Percentiles rank a stretch among this genome's conserved stretches.
Evolutionary conservation across 768 basidiomycete genomes (phyloP).

Genomic region (Tremella mesenterica): DNA sequence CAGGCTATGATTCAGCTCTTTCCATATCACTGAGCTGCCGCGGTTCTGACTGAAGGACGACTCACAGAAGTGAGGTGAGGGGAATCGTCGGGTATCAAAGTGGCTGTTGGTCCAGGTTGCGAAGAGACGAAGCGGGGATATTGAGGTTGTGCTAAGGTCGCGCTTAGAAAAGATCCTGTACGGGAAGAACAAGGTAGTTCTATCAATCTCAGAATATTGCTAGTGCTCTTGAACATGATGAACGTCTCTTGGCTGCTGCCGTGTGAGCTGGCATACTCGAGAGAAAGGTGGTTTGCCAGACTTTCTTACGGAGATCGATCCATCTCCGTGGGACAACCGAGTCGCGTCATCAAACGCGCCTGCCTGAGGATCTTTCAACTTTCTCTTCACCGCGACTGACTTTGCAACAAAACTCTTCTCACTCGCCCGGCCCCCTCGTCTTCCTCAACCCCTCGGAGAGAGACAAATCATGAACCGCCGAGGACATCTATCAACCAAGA

Average conservation of each 20-base stretch:
- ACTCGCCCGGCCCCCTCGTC: not conserved
- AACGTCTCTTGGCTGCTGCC: too few species aligned
- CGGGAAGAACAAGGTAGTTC: too few species aligned
- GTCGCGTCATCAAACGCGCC: not conserved
- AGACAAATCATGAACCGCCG: conserved; percentile 37
- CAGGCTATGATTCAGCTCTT: conserved; percentile 22
- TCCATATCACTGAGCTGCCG: not conserved
- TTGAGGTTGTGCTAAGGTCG: not conserved
- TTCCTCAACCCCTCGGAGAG: not conserved
- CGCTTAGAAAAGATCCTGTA: not conserved
- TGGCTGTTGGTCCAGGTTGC: conserved; percentile 14
- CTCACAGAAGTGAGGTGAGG: too few species aligned
- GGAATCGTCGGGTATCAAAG: conserved; percentile 31
- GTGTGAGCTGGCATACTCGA: too few species aligned
- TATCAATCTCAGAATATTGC: too few species aligned
- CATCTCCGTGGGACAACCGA: not conserved
- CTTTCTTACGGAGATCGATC: too few species aligned
- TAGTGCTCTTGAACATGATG: too few species aligned
- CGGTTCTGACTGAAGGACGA: too few species aligned
- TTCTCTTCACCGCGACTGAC: not conserved
- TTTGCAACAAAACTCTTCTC: not conserved
- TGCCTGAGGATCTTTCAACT: not conserved
- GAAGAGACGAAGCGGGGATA: conserved; percentile 5
- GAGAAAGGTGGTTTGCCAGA: too few species aligned
- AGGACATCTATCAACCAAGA: conserved; percentile 43